Evolutionary conservation across 208 protist genomes (phyloP).

Genomic region (Trypanosoma rangeli): DNA sequence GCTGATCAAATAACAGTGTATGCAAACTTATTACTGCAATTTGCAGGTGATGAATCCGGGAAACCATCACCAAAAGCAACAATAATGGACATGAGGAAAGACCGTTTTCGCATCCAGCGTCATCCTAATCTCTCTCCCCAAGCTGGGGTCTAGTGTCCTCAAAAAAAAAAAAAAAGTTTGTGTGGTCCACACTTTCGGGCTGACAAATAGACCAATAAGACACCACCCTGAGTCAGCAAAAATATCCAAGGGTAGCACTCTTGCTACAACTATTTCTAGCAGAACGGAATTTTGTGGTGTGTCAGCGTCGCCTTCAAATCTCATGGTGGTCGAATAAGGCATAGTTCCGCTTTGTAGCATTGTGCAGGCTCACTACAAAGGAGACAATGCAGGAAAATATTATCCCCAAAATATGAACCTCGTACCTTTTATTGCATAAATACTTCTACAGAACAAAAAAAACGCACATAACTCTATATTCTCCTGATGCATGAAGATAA

Average conservation of each 20-base stretch:
- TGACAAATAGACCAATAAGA: constrained; percentile 38
- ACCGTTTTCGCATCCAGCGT: not conserved
- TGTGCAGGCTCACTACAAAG: constrained; percentile 25
- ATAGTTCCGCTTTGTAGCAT: constrained; percentile 30
- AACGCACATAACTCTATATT: not conserved
- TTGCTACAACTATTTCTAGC: constrained; percentile 41
- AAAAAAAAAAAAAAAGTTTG: constrained; percentile 63
- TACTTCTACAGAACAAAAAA: constrained; percentile 9
- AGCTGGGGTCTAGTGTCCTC: constrained; percentile 33
- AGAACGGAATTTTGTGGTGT: constrained; percentile 19
- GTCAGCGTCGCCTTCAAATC: constrained; percentile 37
- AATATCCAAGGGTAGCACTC: constrained; percentile 19
- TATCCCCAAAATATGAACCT: constrained; percentile 49
- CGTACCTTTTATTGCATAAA: constrained; percentile 23
- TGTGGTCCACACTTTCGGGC: constrained; percentile 47
- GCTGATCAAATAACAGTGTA: constrained; percentile 38
- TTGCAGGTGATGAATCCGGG: constrained; percentile 1
- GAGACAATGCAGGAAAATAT: constrained; percentile 47
- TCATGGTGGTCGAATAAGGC: constrained; percentile 43
- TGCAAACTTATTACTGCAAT: constrained; percentile 38
- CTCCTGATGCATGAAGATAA: not conserved
- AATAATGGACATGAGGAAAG: constrained; percentile 17
- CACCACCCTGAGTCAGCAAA: not conserved
- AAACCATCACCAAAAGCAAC: constrained; percentile 46
- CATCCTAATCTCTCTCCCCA: constrained; percentile 7